Conservation (phyloP, 192 early-diverging fungal genomes). For the Podochytrium sp. region DNA sequence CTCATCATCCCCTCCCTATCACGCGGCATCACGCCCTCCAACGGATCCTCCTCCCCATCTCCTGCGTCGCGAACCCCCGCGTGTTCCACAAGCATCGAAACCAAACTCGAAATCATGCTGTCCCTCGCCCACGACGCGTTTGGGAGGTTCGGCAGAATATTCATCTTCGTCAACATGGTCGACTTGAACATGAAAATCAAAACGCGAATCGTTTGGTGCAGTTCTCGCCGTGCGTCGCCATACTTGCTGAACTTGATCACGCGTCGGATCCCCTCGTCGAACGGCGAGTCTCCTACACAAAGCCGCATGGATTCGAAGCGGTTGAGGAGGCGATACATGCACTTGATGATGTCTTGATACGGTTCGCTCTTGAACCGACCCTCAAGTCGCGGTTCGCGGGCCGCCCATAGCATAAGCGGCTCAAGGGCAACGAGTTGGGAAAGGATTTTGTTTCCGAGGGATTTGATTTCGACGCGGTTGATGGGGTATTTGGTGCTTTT, state of each 20-base stretch:
- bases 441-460: background rate
- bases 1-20: background rate
- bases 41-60: background rate
- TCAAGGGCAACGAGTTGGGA: conserved; percentile 23
- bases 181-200: conserved; percentile 22
- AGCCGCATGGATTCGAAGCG: conserved; percentile 22
- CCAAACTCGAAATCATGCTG: conserved; percentile 14
- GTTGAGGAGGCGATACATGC: conserved; percentile 15
- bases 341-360: conserved; percentile 16
- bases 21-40: conserved; percentile 14
- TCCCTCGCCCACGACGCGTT: conserved; percentile 8
- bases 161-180: conserved; percentile 21
- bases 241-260: background rate
- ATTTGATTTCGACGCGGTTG: too few relatives aligned
- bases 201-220: conserved; percentile 15
- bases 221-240: background rate
- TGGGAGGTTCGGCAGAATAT: conserved; percentile 20
- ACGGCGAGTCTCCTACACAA: conserved; percentile 8
- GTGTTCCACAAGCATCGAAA: background rate
- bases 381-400: conserved; percentile 23
- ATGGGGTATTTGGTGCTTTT: too few relatives aligned
- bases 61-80: background rate
- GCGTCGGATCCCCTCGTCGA: background rate
- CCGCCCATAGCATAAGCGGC: conserved; percentile 7
- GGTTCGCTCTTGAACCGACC: conserved; percentile 4